Base-by-base conservation (phyloP, 23 red algal genomes). In the Agarophyton chilense region DNA sequence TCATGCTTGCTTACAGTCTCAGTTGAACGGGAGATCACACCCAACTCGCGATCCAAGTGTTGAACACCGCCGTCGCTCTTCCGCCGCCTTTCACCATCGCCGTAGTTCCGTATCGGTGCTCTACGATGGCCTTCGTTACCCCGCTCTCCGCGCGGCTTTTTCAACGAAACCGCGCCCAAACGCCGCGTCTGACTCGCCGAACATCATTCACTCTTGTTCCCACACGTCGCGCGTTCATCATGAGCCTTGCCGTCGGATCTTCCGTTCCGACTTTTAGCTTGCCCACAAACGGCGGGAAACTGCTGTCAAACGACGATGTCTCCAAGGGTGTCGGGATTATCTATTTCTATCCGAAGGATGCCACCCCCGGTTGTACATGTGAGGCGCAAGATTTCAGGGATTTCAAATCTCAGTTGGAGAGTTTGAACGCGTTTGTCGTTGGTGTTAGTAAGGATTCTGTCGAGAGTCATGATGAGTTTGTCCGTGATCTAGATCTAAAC, bases 271-370 rank as follows among this genome's bases (percentile, higher is more conserved):
- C 47, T 8, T 94, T 94, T 42, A 52, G 38, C 14, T 61, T 94
- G 45, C 92, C 80, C 34, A 89, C 83, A 19, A 67, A 55, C 19
- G 72, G 58, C 13, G 83, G 73, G 13, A 57, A 40, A 24, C 47
- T 22, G 40, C 32, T 94, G 39, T 79, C 81, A 1, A 50, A 60
- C 53, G n/a, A 8, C 14, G 80, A 87, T 16, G 26, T 87, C 52
- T 25, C 25, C 1, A 88, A 71, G 25, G 50, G 67, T 7, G 31
- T 71, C 26, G 79, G 32, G 0, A 35, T 95, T 13, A 49, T 95
- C 34, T 95, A 95, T 49, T 95, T 95, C 65, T 90, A 87, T 66
- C 84, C 92, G 5, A 40, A 55, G 26, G 92, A 86, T n/a, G 84
- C 86, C 52, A 95, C 92, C 13, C 84, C 92, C 39, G 92, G 92